Evolutionary conservation across 305 asterid genomes (phyloP), one percentile per base, ranked within the genome.

Genomic region (Fraxinus sp.): DNA sequence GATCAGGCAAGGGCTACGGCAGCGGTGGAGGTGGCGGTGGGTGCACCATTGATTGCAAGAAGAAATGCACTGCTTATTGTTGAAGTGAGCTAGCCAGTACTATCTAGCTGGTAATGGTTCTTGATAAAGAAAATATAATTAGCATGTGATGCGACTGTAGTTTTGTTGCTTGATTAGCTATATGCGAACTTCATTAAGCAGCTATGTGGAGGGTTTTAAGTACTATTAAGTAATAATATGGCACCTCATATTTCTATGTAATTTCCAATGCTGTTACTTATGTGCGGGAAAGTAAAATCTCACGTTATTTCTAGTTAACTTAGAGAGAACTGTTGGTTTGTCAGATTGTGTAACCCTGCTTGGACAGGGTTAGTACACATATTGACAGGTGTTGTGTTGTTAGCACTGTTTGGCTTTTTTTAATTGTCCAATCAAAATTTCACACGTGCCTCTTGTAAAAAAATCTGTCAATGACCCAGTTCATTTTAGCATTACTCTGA

Each of bases 21-120:
- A 89, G 80, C 62, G 99, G 98, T 16, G 98, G 99, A 20, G 99
- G 98, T 2, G 96, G 97, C 43, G 99, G 98, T 5, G 97, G 98
- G 0, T 96, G 99, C 90, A 90, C 92, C 86, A 59, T 93, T 5
- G 98, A 96, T 55, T 96, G 99, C 92, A 77, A 88, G 90, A 88
- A 92, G 84, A 92, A 87, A 39, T 96, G 99, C 79, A 66, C 55
- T 5, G 98, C 98, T 80, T 88, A 84, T 24, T 96, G 99, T 88
- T 94, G 77, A 70, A 70, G 16, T 70, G 75, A 30, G 22, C 75
- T 70, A 28, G 75, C 39, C 75, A 70, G 39, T 70, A 28, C 36
- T 66, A 70, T 30, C 75, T 70, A 70, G 39, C 39, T 26, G 33
- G 37, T 13, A 30, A 28, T 70, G 39, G 75, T 70, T 28, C 36